Evolutionary conservation across 371 early-diverging fungal genomes (phyloP), one percentile per base, ranked within the genome.

Genomic region (Apophysomyces sp.): DNA sequence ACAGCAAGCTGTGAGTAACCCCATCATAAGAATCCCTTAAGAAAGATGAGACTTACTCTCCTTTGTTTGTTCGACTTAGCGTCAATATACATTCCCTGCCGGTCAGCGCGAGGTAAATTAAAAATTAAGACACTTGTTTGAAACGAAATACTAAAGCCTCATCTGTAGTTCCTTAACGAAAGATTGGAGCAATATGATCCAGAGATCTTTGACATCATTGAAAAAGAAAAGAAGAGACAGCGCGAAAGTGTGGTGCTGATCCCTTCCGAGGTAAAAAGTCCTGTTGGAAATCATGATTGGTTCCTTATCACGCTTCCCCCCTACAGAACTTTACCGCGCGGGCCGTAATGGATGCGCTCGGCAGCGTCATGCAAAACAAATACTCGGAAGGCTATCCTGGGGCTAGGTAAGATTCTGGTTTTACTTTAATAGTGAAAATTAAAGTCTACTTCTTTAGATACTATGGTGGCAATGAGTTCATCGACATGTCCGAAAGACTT

Each of bases 341-440:
- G 61, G 89, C 97, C 6, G 99, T 99, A 37, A 94, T 98, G 94
- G 92, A 95, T 54, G 97, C 97, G 27, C 86, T 96, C 55, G 98
- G 98, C 51, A 98, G 99, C 13, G 88, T 96, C 31, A 94, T 99
- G 90, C 98, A 97, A 77, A 99, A 99, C 92, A 99, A 99, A 82
- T 99, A 99, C 83, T 97, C 98, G 11, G 99, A 99, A 83, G 99
- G 99, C 34, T 97, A 97, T 81, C 97, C 97, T 11, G 93, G 94
- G 32, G 96, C 95, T 32, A 90, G 98, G 79, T 89, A 78, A 61
- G 58, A 12, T 12, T 2, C 13, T 13, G 9, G 2, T 55, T 32
- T 27, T 55, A 4, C 70, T 3, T 73, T 80, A 8, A 58, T 31
- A 15, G 7, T 29, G 32, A 29, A 21, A 26, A 13, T 55, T 11